Evolutionary conservation across 805 yeast species (phyloP).

Genomic region (Candida golubevii): DNA sequence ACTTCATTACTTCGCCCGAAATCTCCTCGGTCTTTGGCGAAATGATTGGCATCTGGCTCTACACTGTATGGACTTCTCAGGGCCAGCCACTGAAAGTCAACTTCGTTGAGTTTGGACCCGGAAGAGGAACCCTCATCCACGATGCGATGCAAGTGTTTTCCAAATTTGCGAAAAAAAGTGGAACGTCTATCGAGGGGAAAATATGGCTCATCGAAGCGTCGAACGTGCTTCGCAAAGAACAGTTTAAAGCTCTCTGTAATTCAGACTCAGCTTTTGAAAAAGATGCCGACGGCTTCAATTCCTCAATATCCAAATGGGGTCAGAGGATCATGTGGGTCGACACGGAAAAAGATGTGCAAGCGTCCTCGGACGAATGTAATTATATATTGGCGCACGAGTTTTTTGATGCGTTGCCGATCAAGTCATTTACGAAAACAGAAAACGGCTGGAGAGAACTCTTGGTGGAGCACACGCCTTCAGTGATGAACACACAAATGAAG

Average conservation of each 20-base stretch:
- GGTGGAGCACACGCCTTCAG: slow-evolving; percentile 52
- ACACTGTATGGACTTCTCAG: slow-evolving; percentile 54
- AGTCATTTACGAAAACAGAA: slow-evolving; percentile 56
- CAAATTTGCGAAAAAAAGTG: slow-evolving; percentile 27
- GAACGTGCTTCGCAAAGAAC: slow-evolving; percentile 55
- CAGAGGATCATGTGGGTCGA: slow-evolving; percentile 55
- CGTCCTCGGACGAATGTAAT: slow-evolving; percentile 38
- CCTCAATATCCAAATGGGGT: slow-evolving; percentile 47
- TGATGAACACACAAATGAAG: slow-evolving; percentile 30
- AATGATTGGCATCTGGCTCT: slow-evolving; percentile 72
- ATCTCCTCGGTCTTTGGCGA: slow-evolving; percentile 86
- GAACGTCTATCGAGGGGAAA: slow-evolving; percentile 29
- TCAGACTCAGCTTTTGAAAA: slow-evolving; percentile 15
- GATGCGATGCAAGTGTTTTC: slow-evolving; percentile 54
- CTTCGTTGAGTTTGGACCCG: slow-evolving; percentile 80
- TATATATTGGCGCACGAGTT: slow-evolving; percentile 81
- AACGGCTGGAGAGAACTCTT: slow-evolving; percentile 77
- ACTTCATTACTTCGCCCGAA: slow-evolving; percentile 83
- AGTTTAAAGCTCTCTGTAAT: slow-evolving; percentile 47
- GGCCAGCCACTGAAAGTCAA: slow-evolving; percentile 46
- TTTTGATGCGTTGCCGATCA: slow-evolving; percentile 81
- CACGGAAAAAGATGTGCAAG: slow-evolving; percentile 46
- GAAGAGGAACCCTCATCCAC: slow-evolving; percentile 71
- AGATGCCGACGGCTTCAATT: slow-evolving; percentile 23
- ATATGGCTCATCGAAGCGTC: slow-evolving; percentile 70